Conservation (phyloP, 306 rosid genomes). For the Cicer pinnatifidum region DNA sequence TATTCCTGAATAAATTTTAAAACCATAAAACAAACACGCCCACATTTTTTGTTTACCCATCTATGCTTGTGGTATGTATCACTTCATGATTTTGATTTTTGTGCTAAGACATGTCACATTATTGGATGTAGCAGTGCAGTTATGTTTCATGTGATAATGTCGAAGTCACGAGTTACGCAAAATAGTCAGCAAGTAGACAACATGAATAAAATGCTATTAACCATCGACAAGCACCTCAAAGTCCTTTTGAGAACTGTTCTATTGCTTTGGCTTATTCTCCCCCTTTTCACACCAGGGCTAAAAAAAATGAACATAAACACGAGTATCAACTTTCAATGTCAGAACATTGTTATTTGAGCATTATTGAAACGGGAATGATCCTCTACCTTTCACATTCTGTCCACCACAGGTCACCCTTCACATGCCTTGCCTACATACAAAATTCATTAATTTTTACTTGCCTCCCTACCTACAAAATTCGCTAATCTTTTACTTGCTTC, state of each 20-base stretch:
- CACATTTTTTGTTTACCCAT: background rate
- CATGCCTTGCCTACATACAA: too few relatives aligned
- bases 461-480: too few relatives aligned
- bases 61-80: background rate
- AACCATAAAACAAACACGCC: too few relatives aligned
- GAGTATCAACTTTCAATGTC: too few relatives aligned
- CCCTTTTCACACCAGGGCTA: background rate
- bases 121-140: background rate
- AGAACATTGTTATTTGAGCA: too few relatives aligned
- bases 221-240: background rate
- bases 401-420: too few relatives aligned
- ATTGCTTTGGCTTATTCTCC: background rate
- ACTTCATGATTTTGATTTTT: background rate
- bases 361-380: too few relatives aligned
- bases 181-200: slow-evolving; percentile 3
- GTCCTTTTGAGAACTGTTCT: background rate
- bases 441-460: too few relatives aligned
- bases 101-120: background rate
- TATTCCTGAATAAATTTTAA: too few relatives aligned
- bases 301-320: too few relatives aligned
- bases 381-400: too few relatives aligned
- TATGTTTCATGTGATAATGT: slow-evolving; percentile 6
- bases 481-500: too few relatives aligned
- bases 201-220: background rate
- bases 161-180: background rate